Evolutionary conservation across 1,284 basidiomycete species (phyloP).

Genomic region (Heterobasidion occidentale): DNA sequence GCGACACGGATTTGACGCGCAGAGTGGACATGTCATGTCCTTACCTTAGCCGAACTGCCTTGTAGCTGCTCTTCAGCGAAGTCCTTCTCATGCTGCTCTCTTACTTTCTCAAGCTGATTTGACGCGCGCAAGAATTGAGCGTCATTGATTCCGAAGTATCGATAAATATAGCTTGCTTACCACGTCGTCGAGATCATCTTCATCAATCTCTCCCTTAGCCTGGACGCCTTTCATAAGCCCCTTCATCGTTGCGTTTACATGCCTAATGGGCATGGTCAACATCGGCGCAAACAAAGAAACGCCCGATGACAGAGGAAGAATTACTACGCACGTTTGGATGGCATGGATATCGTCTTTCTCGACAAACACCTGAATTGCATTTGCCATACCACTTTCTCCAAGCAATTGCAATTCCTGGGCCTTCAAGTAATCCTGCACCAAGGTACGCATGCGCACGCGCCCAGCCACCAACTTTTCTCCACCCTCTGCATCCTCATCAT

Average conservation of each 20-base stretch:
- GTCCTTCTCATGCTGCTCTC: slow-evolving; percentile 57
- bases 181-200: slow-evolving; percentile 69
- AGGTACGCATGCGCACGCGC: slow-evolving; percentile 63
- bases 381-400: slow-evolving; percentile 80
- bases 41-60: slow-evolving; percentile 19
- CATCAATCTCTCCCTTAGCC: slow-evolving; percentile 56
- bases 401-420: slow-evolving; percentile 87
- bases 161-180: slow-evolving; percentile 29
- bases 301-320: neutral
- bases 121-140: neutral
- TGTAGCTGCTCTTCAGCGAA: slow-evolving; percentile 36
- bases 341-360: slow-evolving; percentile 94
- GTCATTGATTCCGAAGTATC: neutral
- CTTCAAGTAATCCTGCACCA: slow-evolving; percentile 83
- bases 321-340: slow-evolving; percentile 65
- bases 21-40: neutral
- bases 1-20: neutral
- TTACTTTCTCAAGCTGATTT: slow-evolving; percentile 54
- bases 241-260: slow-evolving; percentile 60
- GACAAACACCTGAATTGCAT: slow-evolving; percentile 89
- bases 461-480: slow-evolving; percentile 53
- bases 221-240: slow-evolving; percentile 59
- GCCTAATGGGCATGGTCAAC: slow-evolving; percentile 33
- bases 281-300: neutral
- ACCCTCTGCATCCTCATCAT: slow-evolving; percentile 21